Conservation (phyloP, 495 filamentous ascomycete genomes). For the Pyronema domesticum region DNA sequence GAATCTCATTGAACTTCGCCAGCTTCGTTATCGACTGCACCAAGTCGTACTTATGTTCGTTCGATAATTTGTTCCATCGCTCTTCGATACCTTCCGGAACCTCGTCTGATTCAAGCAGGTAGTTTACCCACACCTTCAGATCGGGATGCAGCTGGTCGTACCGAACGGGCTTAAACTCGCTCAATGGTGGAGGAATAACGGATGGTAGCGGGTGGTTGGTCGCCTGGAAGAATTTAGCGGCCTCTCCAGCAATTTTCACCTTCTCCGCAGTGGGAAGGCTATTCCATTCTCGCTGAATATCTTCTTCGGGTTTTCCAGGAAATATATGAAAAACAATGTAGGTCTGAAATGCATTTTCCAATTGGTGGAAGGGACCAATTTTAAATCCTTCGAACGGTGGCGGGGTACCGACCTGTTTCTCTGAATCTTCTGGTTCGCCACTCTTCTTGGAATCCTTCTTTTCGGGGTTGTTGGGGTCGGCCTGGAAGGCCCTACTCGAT, state of each 20-base stretch:
- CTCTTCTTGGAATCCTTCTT: not conserved
- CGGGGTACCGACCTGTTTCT: not conserved
- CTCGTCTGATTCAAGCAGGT: not conserved
- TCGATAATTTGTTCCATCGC: not conserved
- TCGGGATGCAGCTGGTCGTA: slow-evolving; percentile 1
- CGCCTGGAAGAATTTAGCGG: no score
- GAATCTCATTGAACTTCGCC: not conserved
- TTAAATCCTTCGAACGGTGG: not conserved
- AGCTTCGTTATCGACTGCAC: not conserved
- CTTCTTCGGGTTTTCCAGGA: not conserved
- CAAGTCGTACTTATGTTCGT: not conserved
- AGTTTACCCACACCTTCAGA: not conserved
- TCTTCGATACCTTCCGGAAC: not conserved
- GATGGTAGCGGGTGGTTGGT: not conserved
- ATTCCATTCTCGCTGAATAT: not conserved
- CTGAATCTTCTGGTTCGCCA: not conserved
- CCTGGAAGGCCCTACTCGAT: not conserved
- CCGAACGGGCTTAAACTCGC: slow-evolving; percentile 2
- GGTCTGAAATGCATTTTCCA: no score
- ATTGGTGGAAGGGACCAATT: no score
- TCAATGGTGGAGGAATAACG: not conserved
- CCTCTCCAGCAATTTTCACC: no score
- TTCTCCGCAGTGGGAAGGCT: no score
- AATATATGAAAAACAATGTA: no score
- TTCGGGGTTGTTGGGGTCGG: not conserved